phyloP scores from a whole-genome alignment of 2,329 filamentous ascomycete genomes.

The Teratosphaeria zuluensis region DNA sequence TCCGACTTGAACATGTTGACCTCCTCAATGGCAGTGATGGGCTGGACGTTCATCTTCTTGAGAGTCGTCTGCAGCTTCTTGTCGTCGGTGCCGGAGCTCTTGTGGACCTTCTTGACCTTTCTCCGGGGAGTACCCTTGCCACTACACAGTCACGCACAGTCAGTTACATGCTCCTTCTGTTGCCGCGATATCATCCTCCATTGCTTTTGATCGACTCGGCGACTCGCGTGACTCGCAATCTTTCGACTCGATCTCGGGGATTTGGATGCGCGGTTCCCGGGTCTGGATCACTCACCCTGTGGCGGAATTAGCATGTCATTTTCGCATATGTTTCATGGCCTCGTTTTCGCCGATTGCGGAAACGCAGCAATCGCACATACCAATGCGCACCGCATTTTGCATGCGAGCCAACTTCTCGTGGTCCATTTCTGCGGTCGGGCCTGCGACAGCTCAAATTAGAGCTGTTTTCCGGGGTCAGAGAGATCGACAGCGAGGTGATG shows the following conservation, averaged over 20 bases:
- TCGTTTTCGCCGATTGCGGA: background rate
- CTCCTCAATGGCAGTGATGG: slow-evolving; percentile 98
- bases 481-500: background rate
- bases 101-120: slow-evolving; percentile 97
- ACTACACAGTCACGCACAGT: slow-evolving; percentile 37
- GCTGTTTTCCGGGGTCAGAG: background rate
- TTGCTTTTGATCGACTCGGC: background rate
- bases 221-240: background rate
- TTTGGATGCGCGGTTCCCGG: background rate
- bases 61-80: slow-evolving; percentile 97
- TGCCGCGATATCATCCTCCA: background rate
- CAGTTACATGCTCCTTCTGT: slow-evolving; percentile 4
- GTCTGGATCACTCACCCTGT: slow-evolving; percentile 23
- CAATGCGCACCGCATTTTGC: slow-evolving; percentile 59
- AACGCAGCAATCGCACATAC: slow-evolving; percentile 43
- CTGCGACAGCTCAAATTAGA: background rate
- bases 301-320: slow-evolving; percentile 15
- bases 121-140: slow-evolving; percentile 97
- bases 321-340: background rate
- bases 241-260: background rate
- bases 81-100: slow-evolving; percentile 88
- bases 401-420: slow-evolving; percentile 56
- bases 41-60: slow-evolving; percentile 99
- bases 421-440: slow-evolving; percentile 42
- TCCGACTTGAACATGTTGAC: slow-evolving; percentile 99